Percentiles rank a stretch among this genome's conserved stretches.
These are phyloP conservation scores for Aspergillus aculeatinus DNA, from an alignment of 2,329 filamentous ascomycete species.

Conservation along the genomic window DNA sequence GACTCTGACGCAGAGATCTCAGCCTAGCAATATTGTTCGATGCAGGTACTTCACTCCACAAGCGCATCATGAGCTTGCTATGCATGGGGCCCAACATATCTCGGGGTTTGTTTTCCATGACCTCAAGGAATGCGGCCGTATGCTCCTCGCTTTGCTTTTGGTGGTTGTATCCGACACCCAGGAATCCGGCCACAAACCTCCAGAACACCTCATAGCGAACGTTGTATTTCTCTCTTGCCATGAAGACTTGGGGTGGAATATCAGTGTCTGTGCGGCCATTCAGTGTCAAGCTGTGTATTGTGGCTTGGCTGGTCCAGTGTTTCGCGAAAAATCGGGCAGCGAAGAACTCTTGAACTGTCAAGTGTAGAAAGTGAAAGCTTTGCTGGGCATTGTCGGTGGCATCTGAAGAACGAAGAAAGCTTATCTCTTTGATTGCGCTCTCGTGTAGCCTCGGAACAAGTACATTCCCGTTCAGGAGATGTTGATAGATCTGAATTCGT, in stretches of 20 bases:
- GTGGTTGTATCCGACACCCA: conserved; percentile 13
- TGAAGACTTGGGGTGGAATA: conserved; percentile 21
- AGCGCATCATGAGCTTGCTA: too few species aligned
- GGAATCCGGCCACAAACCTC: conserved; percentile 46
- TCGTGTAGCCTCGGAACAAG: too few species aligned
- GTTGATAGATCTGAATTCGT: too few species aligned
- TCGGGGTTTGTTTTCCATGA: too few species aligned
- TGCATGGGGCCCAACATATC: too few species aligned
- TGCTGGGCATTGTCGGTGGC: conserved; percentile 25
- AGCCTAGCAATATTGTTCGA: too few species aligned
- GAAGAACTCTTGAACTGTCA: conserved; percentile 48
- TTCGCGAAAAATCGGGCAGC: conserved; percentile 42
- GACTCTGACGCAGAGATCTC: too few species aligned
- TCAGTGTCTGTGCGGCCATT: neutral
- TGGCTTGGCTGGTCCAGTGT: conserved; percentile 26
- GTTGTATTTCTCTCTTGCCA: conserved; percentile 41
- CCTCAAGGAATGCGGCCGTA: too few species aligned
- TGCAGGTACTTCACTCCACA: too few species aligned
- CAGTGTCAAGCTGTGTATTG: neutral
- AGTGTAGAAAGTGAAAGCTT: conserved; percentile 41
- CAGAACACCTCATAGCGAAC: conserved; percentile 43
- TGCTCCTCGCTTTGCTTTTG: too few species aligned
- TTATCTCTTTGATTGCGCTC: neutral
- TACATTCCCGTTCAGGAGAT: too few species aligned
- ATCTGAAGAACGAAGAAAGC: conserved; percentile 33